A percentile compares a stretch with the other conserved stretches of the same genome.
Evolutionary conservation across 148 eudicot species (phyloP).

Genomic region (Gaultheria prostrata): DNA sequence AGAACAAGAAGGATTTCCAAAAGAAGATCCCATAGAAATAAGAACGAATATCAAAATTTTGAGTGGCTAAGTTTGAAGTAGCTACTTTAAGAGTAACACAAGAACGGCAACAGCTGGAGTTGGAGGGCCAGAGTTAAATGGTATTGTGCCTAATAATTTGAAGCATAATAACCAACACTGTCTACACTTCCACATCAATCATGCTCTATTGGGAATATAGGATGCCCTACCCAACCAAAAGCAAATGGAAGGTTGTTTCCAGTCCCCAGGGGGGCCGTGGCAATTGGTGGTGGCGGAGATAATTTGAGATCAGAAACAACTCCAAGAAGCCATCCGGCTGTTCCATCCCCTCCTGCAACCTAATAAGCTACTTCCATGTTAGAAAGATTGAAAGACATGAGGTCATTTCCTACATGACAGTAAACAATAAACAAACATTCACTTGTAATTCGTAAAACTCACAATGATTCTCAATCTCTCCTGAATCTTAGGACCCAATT

Average conservation of each 20-base stretch:
- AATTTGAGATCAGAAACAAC: slow-evolving; percentile 84
- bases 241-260: slow-evolving; percentile 97
- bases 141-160: background rate
- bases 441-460: background rate
- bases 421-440: background rate
- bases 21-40: background rate
- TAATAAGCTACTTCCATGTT: slow-evolving; percentile 27
- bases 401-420: background rate
- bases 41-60: background rate
- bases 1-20: background rate
- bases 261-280: slow-evolving; percentile 92
- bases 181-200: background rate
- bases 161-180: background rate
- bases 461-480: slow-evolving; percentile 74
- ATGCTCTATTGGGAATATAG: background rate
- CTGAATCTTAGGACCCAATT: slow-evolving; percentile 52
- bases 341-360: slow-evolving; percentile 99
- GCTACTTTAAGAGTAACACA: background rate
- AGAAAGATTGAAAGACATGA: background rate
- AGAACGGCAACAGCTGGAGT: background rate
- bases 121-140: background rate
- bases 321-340: slow-evolving; percentile 99
- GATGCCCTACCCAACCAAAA: slow-evolving; percentile 82
- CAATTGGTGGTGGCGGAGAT: slow-evolving; percentile 85
- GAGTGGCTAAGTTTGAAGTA: background rate